These are phyloP conservation scores for Nissolia schottii DNA, from an alignment of 306 rosid species.

Conservation along the genomic window DNA sequence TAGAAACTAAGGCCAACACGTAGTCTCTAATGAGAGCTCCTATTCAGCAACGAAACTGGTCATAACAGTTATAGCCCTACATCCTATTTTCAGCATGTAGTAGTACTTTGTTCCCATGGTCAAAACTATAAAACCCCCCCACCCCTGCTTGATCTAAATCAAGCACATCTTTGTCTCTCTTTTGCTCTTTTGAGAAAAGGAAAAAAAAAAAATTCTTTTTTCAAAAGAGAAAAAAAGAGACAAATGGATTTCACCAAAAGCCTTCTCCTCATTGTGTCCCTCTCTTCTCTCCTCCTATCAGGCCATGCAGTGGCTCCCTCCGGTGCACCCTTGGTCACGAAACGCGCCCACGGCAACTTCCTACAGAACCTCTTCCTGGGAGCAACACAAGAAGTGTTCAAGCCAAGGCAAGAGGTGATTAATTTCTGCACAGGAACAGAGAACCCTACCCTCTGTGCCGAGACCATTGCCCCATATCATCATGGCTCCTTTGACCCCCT, in stretches of 20 bases:
- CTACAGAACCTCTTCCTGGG: too few species aligned
- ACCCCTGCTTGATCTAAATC: not conserved
- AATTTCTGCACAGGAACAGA: not conserved
- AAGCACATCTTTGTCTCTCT: not conserved
- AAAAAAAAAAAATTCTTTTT: not conserved
- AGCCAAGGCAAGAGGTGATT: not conserved
- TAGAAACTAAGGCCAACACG: not conserved
- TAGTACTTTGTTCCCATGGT: not conserved
- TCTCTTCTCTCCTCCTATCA: conserved; percentile 22
- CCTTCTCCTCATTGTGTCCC: conserved; percentile 12
- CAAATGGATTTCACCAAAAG: conserved; percentile 24
- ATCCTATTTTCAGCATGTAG: not conserved
- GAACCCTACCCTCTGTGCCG: not conserved
- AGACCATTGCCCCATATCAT: not conserved
- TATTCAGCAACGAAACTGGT: not conserved
- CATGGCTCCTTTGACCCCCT: not conserved
- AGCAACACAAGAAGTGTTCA: too few species aligned
- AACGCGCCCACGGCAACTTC: too few species aligned
- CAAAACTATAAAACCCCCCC: not conserved
- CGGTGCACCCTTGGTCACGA: too few species aligned
- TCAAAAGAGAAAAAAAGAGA: not conserved
- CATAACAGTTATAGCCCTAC: not conserved
- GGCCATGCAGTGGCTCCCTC: not conserved
- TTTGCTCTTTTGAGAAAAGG: not conserved
- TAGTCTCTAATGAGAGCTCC: not conserved